Conservation (phyloP, 208 protist species). For the Leishmania braziliensis region DNA sequence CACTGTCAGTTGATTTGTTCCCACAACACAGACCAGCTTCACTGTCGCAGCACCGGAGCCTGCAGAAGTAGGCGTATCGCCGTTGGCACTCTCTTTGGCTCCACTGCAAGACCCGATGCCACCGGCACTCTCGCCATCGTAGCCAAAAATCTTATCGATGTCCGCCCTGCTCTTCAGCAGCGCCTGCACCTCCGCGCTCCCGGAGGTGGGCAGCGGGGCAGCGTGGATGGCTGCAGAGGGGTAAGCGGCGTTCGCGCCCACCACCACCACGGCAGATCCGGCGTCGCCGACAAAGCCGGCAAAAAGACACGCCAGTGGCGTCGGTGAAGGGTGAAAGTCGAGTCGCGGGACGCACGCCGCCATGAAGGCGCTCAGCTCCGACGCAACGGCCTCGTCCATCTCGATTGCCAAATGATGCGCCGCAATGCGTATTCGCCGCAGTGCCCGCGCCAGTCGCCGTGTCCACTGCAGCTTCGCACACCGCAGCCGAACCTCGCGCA, state of each 20-base stretch:
- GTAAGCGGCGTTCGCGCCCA: background rate
- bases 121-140: background rate
- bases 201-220: slow-evolving; percentile 2
- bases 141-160: background rate
- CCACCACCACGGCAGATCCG: background rate
- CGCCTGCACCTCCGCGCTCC: background rate
- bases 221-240: background rate
- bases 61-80: background rate
- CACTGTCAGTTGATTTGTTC: slow-evolving; percentile 10
- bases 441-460: slow-evolving; percentile 1
- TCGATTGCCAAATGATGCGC: background rate
- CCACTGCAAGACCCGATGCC: background rate
- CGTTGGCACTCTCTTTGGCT: background rate
- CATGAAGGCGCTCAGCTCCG: slow-evolving; percentile 13
- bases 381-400: slow-evolving; percentile 1
- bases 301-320: slow-evolving; percentile 6
- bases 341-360: slow-evolving; percentile 7
- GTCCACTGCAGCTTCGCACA: slow-evolving; percentile 6
- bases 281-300: slow-evolving; percentile 21
- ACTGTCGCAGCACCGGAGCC: background rate
- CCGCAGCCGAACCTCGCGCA: slow-evolving; percentile 50
- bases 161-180: slow-evolving; percentile 3
- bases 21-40: slow-evolving; percentile 10
- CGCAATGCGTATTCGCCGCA: slow-evolving; percentile 6
- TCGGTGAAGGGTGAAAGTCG: slow-evolving; percentile 13